Evolutionary conservation across 2,329 filamentous ascomycete genomes (phyloP), one percentile per base, ranked within the genome.

Genomic region (Gaeumannomyces sp.): DNA sequence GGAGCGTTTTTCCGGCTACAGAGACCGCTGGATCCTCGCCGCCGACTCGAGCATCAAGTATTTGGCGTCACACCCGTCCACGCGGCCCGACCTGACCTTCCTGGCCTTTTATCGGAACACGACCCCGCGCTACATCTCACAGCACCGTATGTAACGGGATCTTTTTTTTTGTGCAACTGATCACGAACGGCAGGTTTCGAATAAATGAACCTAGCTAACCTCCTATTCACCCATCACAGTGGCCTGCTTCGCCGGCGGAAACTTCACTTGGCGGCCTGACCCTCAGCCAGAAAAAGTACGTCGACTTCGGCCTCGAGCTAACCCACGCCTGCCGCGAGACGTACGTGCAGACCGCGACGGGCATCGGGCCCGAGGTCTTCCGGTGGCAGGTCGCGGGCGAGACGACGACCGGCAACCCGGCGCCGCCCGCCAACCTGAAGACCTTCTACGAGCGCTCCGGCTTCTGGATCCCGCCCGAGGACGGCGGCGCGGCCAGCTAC

Each of bases 161-260:
- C 33, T 38, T 14, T 38, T 11, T 16, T 16, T 16, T 19, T 19
- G 14, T 45, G 38, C 2, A 33, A 33, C 10, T 10, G 10, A 7
- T 10, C 31, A 1, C 29, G 6, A 29, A 29, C 3, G 6, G 29
- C 6, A 6, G 29, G 7, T 61, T 27, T 60, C 59, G 31, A 33
- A 2, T 10, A 25, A 28, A 25, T 19, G 4, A 19, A 60, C 35
- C 29, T 33, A 1, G 14, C 38, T 45, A 45, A 45, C 14, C 11
- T 53, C 35, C 45, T 14, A 11, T n/a, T 14, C 14, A 25, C 22
- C 22, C 45, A 22, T n/a, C 10, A n/a, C 64, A 85, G 83, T 96
- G 66, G 89, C 90, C 50, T 95, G 91, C 75, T 96, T 96, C 72
- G 85, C 90, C 65, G 92, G 91, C 45, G 93, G 93, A 22, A 96